Percentiles rank a stretch among this genome's conserved stretches.
phyloP scores from a whole-genome alignment of 2,329 filamentous ascomycete species.

The Botrytis elliptica region DNA sequence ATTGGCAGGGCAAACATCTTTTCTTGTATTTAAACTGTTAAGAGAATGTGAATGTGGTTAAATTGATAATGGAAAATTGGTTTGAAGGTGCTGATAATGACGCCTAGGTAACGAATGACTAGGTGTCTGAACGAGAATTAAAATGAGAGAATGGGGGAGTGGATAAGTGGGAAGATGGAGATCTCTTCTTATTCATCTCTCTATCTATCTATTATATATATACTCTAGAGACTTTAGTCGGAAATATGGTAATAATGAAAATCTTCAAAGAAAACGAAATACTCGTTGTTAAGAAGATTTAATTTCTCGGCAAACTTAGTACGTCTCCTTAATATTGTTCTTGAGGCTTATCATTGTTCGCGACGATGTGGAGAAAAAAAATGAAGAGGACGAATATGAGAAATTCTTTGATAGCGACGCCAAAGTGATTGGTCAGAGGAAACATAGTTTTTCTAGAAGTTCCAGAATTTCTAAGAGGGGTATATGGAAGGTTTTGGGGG shows the following conservation, averaged over 20 bases:
- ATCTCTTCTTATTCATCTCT: not conserved
- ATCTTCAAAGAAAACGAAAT: not conserved
- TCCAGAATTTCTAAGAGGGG: not conserved
- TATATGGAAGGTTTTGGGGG: not conserved
- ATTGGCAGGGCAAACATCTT: not conserved
- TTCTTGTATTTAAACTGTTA: not conserved
- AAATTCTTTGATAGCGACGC: not conserved
- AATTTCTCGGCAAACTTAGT: not conserved
- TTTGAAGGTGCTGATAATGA: not conserved
- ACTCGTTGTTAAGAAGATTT: not conserved
- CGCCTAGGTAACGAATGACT: not conserved
- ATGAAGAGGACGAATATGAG: not conserved
- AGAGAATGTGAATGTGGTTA: rapidly evolving
- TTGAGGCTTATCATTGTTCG: not conserved
- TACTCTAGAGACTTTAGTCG: not conserved
- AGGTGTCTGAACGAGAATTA: not conserved
- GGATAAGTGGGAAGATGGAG: not conserved
- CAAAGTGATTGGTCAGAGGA: not conserved
- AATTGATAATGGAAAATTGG: not conserved
- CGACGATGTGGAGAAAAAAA: no score
- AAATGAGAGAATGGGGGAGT: not conserved
- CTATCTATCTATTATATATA: not conserved
- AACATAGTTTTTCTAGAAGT: not conserved
- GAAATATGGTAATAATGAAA: not conserved
- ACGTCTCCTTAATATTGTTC: slow-evolving; percentile 5